These are phyloP conservation scores for Paramecium sonneborni DNA, from an alignment of 73 alveolate species.

Conservation along the genomic window DNA sequence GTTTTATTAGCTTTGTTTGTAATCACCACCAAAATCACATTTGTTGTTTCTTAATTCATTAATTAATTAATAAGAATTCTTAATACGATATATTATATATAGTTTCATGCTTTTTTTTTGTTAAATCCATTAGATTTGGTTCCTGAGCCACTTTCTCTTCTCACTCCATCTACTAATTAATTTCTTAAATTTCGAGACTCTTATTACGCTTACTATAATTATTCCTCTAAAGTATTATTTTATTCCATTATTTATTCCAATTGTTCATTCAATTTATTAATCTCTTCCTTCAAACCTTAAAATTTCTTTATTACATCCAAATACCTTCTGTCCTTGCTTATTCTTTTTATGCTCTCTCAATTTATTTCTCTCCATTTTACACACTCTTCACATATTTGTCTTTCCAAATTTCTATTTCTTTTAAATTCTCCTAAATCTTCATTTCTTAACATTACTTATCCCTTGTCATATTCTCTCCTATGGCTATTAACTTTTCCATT, in stretches of 20 bases:
- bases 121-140: background rate
- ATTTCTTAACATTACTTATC: background rate
- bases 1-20: slow-evolving; percentile 49
- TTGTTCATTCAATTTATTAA: background rate
- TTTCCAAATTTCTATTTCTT: background rate
- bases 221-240: background rate
- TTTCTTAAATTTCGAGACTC: background rate
- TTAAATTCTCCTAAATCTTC: background rate
- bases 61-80: background rate
- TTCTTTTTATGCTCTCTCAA: background rate
- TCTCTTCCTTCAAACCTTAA: background rate
- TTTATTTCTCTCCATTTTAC: background rate
- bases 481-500: background rate
- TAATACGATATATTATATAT: background rate
- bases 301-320: background rate
- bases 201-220: background rate
- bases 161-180: background rate
- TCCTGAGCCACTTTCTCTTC: background rate
- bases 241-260: background rate
- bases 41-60: slow-evolving; percentile 11
- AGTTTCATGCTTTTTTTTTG: background rate
- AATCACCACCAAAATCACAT: slow-evolving; percentile 39
- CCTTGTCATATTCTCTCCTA: background rate
- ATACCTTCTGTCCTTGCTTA: background rate
- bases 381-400: background rate